Evolutionary conservation across 441 rosid genomes (phyloP).

Genomic region (Raphanus hybrid): DNA sequence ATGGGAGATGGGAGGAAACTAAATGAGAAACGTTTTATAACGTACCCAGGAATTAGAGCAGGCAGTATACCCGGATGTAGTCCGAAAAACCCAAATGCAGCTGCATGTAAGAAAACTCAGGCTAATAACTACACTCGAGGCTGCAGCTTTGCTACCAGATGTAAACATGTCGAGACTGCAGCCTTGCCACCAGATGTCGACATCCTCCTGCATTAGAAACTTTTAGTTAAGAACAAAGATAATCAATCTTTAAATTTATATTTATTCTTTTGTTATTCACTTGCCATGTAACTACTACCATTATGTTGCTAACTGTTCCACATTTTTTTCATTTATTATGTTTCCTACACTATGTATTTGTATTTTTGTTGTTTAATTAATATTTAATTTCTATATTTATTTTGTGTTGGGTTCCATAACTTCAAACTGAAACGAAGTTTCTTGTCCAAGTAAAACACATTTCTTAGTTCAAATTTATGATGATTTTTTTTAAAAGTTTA

Average conservation of each 20-base stretch:
- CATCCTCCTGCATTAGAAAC: no score
- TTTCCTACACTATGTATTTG: no score
- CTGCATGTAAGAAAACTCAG: neutral
- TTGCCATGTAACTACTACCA: no score
- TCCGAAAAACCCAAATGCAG: neutral
- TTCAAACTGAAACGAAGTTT: neutral
- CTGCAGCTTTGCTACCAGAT: neutral
- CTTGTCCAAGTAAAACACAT: neutral
- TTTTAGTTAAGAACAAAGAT: neutral
- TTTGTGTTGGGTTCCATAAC: neutral
- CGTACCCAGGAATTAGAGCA: neutral
- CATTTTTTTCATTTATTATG: no score
- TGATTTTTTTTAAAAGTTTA: neutral
- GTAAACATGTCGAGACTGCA: neutral
- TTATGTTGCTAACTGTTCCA: no score
- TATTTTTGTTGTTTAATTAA: no score
- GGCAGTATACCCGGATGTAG: neutral
- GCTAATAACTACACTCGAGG: neutral
- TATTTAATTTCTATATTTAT: no score
- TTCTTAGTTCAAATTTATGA: no score
- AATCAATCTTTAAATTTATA: neutral
- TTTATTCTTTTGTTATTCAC: no score
- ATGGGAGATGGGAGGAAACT: neutral
- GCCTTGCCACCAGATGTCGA: no score
- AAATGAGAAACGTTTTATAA: neutral